Conservation (phyloP, 1,139 yeast species). For the Hemisphaericaspora xylanilytica region DNA sequence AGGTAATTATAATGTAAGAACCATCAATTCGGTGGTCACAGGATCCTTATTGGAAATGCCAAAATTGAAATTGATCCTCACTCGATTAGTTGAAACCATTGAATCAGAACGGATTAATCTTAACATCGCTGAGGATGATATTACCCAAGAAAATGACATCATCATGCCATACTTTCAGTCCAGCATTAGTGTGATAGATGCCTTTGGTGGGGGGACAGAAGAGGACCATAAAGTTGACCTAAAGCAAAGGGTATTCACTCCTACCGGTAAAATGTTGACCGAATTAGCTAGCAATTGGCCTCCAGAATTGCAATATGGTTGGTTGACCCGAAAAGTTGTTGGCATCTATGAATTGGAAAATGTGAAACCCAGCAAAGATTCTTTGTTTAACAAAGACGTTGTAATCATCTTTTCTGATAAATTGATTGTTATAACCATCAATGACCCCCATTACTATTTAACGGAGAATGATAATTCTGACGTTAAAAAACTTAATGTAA, state of each 20-base stretch:
- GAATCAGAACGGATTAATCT: conserved; percentile 6
- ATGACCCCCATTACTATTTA: conserved; percentile 38
- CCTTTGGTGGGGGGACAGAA: conserved; percentile 63
- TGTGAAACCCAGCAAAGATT: conserved; percentile 26
- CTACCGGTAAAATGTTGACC: conserved; percentile 83
- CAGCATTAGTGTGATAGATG: conserved; percentile 67
- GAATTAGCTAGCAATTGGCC: conserved; percentile 91
- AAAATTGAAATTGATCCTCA: conserved; percentile 63
- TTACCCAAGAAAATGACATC: conserved; percentile 17
- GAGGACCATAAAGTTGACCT: conserved; percentile 34
- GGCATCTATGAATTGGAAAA: conserved; percentile 64
- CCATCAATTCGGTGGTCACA: conserved; percentile 66
- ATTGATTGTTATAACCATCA: conserved; percentile 58
- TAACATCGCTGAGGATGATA: neutral
- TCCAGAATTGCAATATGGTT: conserved; percentile 76
- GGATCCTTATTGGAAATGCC: conserved; percentile 68
- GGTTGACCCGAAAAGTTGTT: conserved; percentile 83
- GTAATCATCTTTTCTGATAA: conserved; percentile 80
- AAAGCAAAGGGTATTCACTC: conserved; percentile 74
- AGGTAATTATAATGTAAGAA: conserved; percentile 48
- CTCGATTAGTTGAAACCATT: conserved; percentile 44
- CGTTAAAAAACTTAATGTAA: conserved; percentile 56
- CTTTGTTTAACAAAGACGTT: conserved; percentile 42
- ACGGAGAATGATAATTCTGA: conserved; percentile 19
- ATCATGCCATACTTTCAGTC: conserved; percentile 43